phyloP scores from a whole-genome alignment of 352 stramenopile species.

The Thalassiosira hispida region DNA sequence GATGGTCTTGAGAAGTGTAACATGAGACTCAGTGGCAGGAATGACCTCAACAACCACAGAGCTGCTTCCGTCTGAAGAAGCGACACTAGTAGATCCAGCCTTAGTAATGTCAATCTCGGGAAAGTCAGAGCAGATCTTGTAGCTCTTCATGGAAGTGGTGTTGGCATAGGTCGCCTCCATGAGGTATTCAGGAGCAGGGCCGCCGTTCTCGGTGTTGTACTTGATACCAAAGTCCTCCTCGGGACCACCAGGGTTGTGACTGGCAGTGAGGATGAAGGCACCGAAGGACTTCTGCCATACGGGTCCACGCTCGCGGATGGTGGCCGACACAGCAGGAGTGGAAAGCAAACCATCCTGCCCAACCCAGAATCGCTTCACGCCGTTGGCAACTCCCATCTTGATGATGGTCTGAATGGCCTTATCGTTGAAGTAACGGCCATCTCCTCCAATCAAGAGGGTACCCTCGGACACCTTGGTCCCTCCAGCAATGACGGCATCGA shows the following conservation, averaged over 20 bases:
- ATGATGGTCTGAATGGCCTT: slow-evolving; percentile 98
- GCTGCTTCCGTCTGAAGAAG: slow-evolving; percentile 75
- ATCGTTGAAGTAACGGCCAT: slow-evolving; percentile 91
- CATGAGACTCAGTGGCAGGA: slow-evolving; percentile 93
- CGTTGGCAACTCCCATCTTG: slow-evolving; percentile 98
- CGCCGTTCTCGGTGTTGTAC: slow-evolving; percentile 99
- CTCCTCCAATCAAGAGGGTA: slow-evolving; percentile 96
- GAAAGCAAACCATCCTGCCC: slow-evolving; percentile 96
- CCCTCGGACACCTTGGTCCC: slow-evolving; percentile 93
- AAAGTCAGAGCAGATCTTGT: slow-evolving; percentile 90
- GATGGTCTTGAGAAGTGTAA: slow-evolving; percentile 96
- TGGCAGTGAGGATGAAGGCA: slow-evolving; percentile 98
- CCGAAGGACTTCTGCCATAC: slow-evolving; percentile 93
- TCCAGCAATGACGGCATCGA: slow-evolving; percentile 93
- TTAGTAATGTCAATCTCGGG: slow-evolving; percentile 84
- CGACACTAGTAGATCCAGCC: slow-evolving; percentile 74
- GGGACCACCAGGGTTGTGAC: slow-evolving; percentile 98
- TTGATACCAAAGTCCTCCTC: slow-evolving; percentile 98
- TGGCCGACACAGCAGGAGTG: slow-evolving; percentile 96
- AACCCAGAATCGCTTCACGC: slow-evolving; percentile 89
- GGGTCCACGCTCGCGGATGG: slow-evolving; percentile 92
- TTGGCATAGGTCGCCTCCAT: slow-evolving; percentile 96
- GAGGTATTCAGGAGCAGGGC: slow-evolving; percentile 95
- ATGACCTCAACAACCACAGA: slow-evolving; percentile 97
- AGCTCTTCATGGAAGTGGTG: slow-evolving; percentile 93